phyloP scores from a whole-genome alignment of 495 filamentous ascomycete species.

The Aspergillus panamensis region DNA sequence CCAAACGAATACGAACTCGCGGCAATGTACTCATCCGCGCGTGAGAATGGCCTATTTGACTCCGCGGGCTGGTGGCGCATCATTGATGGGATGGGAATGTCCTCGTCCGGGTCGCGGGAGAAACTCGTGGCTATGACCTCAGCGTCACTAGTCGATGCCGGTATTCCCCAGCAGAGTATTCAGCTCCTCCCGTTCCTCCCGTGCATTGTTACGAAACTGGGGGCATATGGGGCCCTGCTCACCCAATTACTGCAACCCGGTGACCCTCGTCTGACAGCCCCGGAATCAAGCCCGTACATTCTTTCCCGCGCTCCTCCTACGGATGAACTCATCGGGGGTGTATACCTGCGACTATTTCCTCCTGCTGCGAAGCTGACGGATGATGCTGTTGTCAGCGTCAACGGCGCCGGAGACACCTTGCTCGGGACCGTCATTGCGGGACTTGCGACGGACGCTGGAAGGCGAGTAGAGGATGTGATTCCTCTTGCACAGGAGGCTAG shows the following conservation, averaged over 20 bases:
- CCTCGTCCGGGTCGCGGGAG: constrained; percentile 55
- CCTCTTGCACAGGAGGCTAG: constrained; percentile 67
- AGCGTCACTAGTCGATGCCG: constrained; percentile 63
- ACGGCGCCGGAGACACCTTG: constrained; percentile 93
- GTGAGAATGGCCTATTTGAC: constrained; percentile 61
- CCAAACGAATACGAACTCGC: constrained; percentile 80
- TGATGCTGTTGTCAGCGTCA: constrained; percentile 76
- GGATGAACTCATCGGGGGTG: constrained; percentile 61
- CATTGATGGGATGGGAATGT: constrained; percentile 69
- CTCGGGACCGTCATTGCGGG: constrained; percentile 76
- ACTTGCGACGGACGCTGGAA: constrained; percentile 36
- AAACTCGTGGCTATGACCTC: constrained; percentile 61
- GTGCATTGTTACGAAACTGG: constrained; percentile 79
- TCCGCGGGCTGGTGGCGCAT: constrained; percentile 66
- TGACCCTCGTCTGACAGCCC: constrained; percentile 59
- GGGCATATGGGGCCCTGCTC: constrained; percentile 71
- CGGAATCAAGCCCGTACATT: constrained; percentile 62
- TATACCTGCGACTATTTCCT: constrained; percentile 81
- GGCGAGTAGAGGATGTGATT: constrained; percentile 40
- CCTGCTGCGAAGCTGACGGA: constrained; percentile 56
- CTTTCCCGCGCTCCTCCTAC: constrained; percentile 52
- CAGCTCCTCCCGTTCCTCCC: constrained; percentile 88
- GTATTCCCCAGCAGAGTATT: constrained; percentile 76
- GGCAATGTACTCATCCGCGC: constrained; percentile 67
- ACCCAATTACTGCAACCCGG: constrained; percentile 62